A percentile compares a stretch with the other conserved stretches of the same genome.
Conservation (phyloP, 1,139 yeast species). For the Hemisphaericaspora xylanilytica region DNA sequence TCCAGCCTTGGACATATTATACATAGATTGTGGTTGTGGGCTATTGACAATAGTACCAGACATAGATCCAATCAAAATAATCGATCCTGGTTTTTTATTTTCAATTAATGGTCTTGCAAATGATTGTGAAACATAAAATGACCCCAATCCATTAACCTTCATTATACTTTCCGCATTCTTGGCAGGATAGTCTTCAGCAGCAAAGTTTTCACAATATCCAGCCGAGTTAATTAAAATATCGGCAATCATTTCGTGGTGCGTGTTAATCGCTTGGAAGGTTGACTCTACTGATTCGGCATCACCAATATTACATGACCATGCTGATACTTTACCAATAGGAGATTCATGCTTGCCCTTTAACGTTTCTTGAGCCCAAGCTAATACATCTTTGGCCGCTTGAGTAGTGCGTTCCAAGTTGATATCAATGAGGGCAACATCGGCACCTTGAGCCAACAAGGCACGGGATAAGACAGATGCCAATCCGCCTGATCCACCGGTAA, state of each 20-base stretch:
- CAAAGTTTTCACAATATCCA: slow-evolving; percentile 78
- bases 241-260: slow-evolving; percentile 59
- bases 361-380: slow-evolving; percentile 51
- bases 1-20: slow-evolving; percentile 53
- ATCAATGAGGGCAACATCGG: slow-evolving; percentile 75
- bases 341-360: slow-evolving; percentile 39
- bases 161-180: slow-evolving; percentile 64
- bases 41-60: slow-evolving; percentile 50
- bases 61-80: slow-evolving; percentile 49
- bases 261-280: slow-evolving; percentile 49
- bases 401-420: slow-evolving; percentile 60
- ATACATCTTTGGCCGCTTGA: slow-evolving; percentile 58
- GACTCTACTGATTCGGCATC: slow-evolving; percentile 60
- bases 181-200: slow-evolving; percentile 77
- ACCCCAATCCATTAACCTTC: slow-evolving; percentile 74
- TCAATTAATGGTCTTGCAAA: slow-evolving; percentile 66
- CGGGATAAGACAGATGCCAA: slow-evolving; percentile 66
- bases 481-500: slow-evolving; percentile 87
- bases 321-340: slow-evolving; percentile 51
- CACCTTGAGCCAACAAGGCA: slow-evolving; percentile 68
- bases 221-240: slow-evolving; percentile 73
- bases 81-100: slow-evolving; percentile 52
- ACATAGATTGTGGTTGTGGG: slow-evolving; percentile 51
- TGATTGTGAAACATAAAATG: slow-evolving; percentile 60
- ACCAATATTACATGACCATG: slow-evolving; percentile 78